A percentile compares a stretch with the other conserved stretches of the same genome.
Evolutionary conservation across 208 protist species (phyloP).

Genomic region (Wallacemonas rigidus): DNA sequence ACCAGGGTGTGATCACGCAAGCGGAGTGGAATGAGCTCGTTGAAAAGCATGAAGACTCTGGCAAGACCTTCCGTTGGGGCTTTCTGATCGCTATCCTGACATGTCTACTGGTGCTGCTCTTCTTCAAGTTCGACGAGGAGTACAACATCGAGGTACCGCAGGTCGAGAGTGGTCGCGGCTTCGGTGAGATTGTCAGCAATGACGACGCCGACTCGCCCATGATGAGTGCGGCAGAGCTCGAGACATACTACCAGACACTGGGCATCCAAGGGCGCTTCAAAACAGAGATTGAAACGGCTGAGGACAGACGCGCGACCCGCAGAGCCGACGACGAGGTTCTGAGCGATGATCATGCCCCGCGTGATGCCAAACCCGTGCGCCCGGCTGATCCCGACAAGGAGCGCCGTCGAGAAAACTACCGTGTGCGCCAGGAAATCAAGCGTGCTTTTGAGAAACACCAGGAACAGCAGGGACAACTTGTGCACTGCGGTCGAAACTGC

Average conservation of each 20-base stretch:
- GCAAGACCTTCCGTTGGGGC: constrained; percentile 63
- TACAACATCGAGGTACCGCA: constrained; percentile 86
- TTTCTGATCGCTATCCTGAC: constrained; percentile 60
- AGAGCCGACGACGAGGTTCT: constrained; percentile 19
- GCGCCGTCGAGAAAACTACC: constrained; percentile 75
- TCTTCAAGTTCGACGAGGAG: constrained; percentile 86
- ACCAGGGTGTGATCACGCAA: constrained; percentile 74
- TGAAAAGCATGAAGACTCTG: constrained; percentile 74
- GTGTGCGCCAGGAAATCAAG: constrained; percentile 73
- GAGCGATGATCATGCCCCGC: neutral
- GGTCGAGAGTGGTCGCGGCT: constrained; percentile 72
- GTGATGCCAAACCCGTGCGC: neutral
- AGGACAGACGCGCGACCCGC: neutral
- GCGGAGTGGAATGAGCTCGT: constrained; percentile 81
- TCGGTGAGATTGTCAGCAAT: constrained; percentile 53
- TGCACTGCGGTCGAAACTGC: constrained; percentile 75
- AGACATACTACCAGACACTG: constrained; percentile 75
- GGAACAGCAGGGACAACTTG: constrained; percentile 71
- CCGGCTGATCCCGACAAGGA: constrained; percentile 50
- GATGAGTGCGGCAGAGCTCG: constrained; percentile 43
- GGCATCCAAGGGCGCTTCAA: constrained; percentile 63
- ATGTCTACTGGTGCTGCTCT: constrained; percentile 46
- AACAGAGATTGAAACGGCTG: neutral
- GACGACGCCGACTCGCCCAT: constrained; percentile 16
- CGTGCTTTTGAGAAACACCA: constrained; percentile 64